Evolutionary conservation across 495 filamentous ascomycete species (phyloP), one percentile per base, ranked within the genome.

Genomic region (Paragyromitra xinjiangensis): DNA sequence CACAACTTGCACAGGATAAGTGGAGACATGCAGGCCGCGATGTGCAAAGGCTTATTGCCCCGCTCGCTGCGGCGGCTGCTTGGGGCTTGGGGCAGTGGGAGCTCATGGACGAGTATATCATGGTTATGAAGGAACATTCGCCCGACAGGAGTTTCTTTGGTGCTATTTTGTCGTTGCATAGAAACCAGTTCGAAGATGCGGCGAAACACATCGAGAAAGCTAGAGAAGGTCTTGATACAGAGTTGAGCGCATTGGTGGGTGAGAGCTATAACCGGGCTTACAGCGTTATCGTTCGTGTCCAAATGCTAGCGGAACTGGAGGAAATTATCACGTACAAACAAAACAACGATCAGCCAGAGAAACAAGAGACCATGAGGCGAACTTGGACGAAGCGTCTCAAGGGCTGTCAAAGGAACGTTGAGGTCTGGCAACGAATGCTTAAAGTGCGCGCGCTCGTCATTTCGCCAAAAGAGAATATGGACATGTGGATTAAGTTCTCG

Each of bases 401-500:
- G 75, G 95, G 95, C 24, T 97, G 95, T 78, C 95, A 98, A 83
- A 91, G 95, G 51, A 98, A 98, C 79, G 95, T 97, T 24, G 95
- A 99, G 79, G 94, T 98, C 7, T 99, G 95, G 95, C 94, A 97
- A 82, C 88, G 96, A 53, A 98, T 97, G 93, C 89, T 99, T 29
- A 96, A 97, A 83, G 92, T 98, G 48, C 89, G 96, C 73, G 92
- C 92, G 16, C 88, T 99, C 58, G 95, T 99, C 62, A 94, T 97
- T 64, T 88, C 88, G 11, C 94, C 95, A 3, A 90, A 88, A 39
- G 94, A 99, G 82, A 97, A 98, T 78, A 92, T 96, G 87, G 92
- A 95, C 80, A 98, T 98, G 94, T 97, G 92, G 88, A 98, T 98
- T 85, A 99, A 99, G 82, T 98, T 97, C 80, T 93, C 96, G 73